Percentiles rank a stretch among this genome's conserved stretches.
phyloP scores from a whole-genome alignment of 2,329 filamentous ascomycete genomes.

The Chrysoporthe deuterocubensis region DNA sequence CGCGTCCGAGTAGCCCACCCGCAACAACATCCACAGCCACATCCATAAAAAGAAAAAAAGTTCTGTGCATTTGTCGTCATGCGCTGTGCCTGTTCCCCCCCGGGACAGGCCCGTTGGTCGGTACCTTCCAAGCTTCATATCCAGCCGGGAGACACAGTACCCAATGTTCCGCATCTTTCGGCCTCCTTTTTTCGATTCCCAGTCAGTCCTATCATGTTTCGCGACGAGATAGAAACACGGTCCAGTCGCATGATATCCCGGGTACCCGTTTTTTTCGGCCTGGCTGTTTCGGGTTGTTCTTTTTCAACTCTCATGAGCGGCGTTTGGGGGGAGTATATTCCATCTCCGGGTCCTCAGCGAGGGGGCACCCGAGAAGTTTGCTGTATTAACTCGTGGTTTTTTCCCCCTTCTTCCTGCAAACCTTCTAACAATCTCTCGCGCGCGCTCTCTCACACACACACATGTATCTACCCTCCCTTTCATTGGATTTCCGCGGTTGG shows the following conservation, averaged over 20 bases:
- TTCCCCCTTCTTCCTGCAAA: background rate
- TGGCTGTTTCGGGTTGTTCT: background rate
- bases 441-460: background rate
- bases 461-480: background rate
- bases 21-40: background rate
- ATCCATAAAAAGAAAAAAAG: background rate
- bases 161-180: background rate
- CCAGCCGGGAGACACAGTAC: background rate
- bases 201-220: background rate
- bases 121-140: background rate
- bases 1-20: background rate
- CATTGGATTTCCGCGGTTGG: background rate
- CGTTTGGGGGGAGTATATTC: background rate
- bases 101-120: background rate
- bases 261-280: background rate
- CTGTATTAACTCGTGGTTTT: too few relatives aligned
- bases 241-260: conserved; percentile 1
- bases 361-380: background rate
- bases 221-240: background rate
- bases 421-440: background rate
- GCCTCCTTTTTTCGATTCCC: background rate
- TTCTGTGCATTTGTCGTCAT: background rate
- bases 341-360: background rate
- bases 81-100: background rate
- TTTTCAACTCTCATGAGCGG: background rate